Percentiles rank a stretch among this genome's conserved stretches.
phyloP scores from a whole-genome alignment of 2,329 filamentous ascomycete genomes.

The Emmonsiellopsis sp. region DNA sequence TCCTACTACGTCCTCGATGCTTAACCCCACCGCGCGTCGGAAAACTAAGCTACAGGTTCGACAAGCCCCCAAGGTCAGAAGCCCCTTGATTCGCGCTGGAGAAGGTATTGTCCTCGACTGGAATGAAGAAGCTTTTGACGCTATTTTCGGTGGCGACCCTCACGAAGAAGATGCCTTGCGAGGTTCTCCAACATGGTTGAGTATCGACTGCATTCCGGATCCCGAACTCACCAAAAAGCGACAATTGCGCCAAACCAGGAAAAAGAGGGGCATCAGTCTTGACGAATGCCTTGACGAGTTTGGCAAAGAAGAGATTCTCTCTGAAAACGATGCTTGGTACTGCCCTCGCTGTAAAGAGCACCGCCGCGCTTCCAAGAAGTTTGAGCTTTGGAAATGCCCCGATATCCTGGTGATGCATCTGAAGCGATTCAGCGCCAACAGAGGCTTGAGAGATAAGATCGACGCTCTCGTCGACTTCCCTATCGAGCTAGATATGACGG shows the following conservation, averaged over 20 bases:
- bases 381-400: conserved; percentile 93
- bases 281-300: conserved; percentile 93
- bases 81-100: conserved; percentile 63
- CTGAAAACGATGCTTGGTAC: conserved; percentile 95
- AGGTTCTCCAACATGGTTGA: conserved; percentile 51
- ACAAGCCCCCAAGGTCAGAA: background rate
- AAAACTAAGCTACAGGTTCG: background rate
- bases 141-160: conserved; percentile 50
- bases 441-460: conserved; percentile 78
- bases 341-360: conserved; percentile 94
- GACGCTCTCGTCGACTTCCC: conserved; percentile 89
- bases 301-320: conserved; percentile 84
- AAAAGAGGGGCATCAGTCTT: conserved; percentile 68
- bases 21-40: background rate
- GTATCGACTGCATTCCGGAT: conserved; percentile 47
- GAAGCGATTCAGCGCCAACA: conserved; percentile 85
- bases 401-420: conserved; percentile 93
- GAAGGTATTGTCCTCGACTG: conserved; percentile 87
- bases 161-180: conserved; percentile 43
- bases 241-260: conserved; percentile 54
- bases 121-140: conserved; percentile 60
- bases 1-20: background rate
- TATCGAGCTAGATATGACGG: conserved; percentile 71
- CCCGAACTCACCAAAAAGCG: conserved; percentile 57
- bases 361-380: conserved; percentile 85